Evolutionary conservation across 1,284 basidiomycete genomes (phyloP), one percentile per base, ranked within the genome.

Genomic region (Sphagnurus paluster): DNA sequence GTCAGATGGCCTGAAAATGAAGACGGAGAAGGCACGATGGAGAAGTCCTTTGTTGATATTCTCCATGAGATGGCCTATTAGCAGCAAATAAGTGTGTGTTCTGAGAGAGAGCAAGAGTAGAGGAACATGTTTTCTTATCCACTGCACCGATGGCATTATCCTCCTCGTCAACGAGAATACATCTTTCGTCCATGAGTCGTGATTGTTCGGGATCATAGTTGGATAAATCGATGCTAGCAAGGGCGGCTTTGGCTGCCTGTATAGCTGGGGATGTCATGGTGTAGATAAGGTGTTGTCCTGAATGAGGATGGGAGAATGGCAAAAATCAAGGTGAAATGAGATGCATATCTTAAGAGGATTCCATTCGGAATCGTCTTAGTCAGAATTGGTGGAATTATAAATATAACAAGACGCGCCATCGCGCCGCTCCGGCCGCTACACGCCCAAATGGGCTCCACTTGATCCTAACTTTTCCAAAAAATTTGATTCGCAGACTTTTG

Each of bases 1-100:
- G 65, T 97, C 92, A 6, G 82, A 82, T 0, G 97, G 96, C 39
- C 95, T 79, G 75, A 99, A 99, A 53, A 99, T 80, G 68, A 99
- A 99, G 35, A 89, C 93, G 55, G 94, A 98, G 74, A 99, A 99
- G 9, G 97, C 97, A 47, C 97, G 90, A 69, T 99, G 97, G 26
- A 99, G 81, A 23, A 99, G 81, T 21, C 95, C 95, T 61, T 90
- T 87, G 66, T 88, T 84, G 65, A 99, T 99, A 69, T 97, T 97
- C 67, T 89, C 85, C 96, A 99, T 99, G 42, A 99, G 74, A 72
- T 99, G 97, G 66, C 94, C 94, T 95, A 41, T 29, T 34, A 24
- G n/a, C 40, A 6, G 35, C 47, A 39, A 39, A 36, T 41, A n/a
- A 39, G 23, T 17, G 48, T 48, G 42, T 33, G n/a, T n/a, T n/a